A percentile compares a stretch with the other conserved stretches of the same genome.
phyloP scores from a whole-genome alignment of 441 rosid species.

The Cnidoscolus chayamansa region DNA sequence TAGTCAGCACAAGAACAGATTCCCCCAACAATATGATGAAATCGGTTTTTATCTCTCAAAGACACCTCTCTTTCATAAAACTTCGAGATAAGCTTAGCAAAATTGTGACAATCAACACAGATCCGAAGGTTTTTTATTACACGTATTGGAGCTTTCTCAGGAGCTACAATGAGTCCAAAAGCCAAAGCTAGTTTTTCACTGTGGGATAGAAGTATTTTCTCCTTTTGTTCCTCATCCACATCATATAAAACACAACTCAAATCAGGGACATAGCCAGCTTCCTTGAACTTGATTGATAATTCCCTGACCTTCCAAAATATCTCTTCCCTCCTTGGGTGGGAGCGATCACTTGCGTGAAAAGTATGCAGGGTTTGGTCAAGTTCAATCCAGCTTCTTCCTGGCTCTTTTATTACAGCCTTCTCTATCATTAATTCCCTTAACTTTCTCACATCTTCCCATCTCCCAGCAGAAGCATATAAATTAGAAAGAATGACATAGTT shows the following conservation, averaged over 20 bases:
- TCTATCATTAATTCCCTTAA: conserved; percentile 56
- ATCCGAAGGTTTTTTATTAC: conserved; percentile 81
- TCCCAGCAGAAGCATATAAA: conserved; percentile 53
- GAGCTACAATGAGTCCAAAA: conserved; percentile 53
- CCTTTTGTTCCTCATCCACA: conserved; percentile 89
- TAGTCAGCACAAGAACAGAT: conserved; percentile 78
- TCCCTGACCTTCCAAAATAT: conserved; percentile 51
- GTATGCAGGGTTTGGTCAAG: conserved; percentile 41
- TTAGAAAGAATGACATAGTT: conserved; percentile 61
- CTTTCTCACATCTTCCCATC: conserved; percentile 56
- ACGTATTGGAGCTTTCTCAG: conserved; percentile 46
- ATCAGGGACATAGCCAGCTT: conserved; percentile 74
- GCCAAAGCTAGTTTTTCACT: conserved; percentile 85
- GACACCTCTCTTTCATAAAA: conserved; percentile 41
- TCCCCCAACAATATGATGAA: conserved; percentile 59
- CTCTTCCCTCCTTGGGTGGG: conserved; percentile 63
- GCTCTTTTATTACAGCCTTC: conserved; percentile 49
- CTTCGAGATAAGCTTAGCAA: conserved; percentile 45
- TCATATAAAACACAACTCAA: conserved; percentile 72
- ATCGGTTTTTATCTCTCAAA: conserved; percentile 72
- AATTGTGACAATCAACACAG: conserved; percentile 80
- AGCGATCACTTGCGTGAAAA: conserved; percentile 55
- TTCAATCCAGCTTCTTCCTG: conserved; percentile 67
- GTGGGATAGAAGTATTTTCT: conserved; percentile 69
- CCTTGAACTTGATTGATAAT: conserved; percentile 51